A percentile compares a stretch with the other conserved stretches of the same genome.
These are phyloP conservation scores for Phytophthora aleatoria DNA, from an alignment of 352 stramenopile species.

Conservation along the genomic window DNA sequence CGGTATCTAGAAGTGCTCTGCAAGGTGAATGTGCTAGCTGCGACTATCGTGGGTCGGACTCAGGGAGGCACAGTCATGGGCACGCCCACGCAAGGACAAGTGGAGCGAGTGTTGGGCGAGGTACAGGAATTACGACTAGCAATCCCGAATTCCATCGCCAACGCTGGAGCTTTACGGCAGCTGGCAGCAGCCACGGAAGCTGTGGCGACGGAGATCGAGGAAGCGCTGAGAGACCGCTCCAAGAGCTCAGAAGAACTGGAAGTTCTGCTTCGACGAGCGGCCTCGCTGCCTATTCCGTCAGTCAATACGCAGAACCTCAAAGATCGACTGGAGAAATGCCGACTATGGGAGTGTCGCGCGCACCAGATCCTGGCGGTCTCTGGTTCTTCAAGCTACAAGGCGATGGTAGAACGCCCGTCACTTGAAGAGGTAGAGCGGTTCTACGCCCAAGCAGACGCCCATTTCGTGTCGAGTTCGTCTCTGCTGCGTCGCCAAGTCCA, in stretches of 20 bases:
- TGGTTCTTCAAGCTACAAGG: slow-evolving; percentile 15
- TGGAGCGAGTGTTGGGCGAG: slow-evolving; percentile 37
- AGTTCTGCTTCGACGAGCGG: slow-evolving; percentile 41
- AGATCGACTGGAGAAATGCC: slow-evolving; percentile 57
- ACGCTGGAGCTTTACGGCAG: slow-evolving; percentile 44
- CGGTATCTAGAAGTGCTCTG: slow-evolving; percentile 39
- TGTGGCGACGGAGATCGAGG: slow-evolving; percentile 30
- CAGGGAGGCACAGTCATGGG: slow-evolving; percentile 18
- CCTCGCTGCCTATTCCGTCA: slow-evolving; percentile 44
- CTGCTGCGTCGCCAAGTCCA: slow-evolving; percentile 69
- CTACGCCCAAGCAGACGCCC: slow-evolving; percentile 53
- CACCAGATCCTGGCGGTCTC: slow-evolving; percentile 44
- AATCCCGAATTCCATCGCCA: slow-evolving; percentile 28
- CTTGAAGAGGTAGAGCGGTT: slow-evolving; percentile 59
- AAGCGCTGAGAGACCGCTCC: slow-evolving; percentile 39
- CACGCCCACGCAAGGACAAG: slow-evolving; percentile 31
- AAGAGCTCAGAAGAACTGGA: slow-evolving; percentile 61
- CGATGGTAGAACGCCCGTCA: slow-evolving; percentile 34
- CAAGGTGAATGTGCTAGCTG: slow-evolving; percentile 35
- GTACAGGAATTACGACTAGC: slow-evolving; percentile 33
- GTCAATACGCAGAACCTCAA: slow-evolving; percentile 46
- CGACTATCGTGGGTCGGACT: slow-evolving; percentile 19
- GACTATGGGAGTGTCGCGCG: slow-evolving; percentile 55
- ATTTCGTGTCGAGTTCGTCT: slow-evolving; percentile 67
- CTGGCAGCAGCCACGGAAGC: slow-evolving; percentile 38